phyloP scores from a whole-genome alignment of 2,329 filamentous ascomycete genomes.

The Verruconis gallopava region DNA sequence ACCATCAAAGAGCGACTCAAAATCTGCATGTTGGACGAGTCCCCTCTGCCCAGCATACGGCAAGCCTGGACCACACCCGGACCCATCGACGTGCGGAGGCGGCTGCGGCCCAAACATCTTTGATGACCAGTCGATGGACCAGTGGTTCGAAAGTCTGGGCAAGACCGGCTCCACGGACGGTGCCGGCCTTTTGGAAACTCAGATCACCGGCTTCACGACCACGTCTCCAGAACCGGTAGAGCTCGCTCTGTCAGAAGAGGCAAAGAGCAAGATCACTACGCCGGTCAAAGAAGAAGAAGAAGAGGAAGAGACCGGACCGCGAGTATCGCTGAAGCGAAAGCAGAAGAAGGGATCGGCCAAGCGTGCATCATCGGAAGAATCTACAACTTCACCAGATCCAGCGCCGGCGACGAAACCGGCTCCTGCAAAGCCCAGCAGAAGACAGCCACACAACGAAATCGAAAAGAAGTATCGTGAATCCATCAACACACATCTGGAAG shows the following conservation, averaged over 20 bases:
- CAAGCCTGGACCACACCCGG: conserved; percentile 22
- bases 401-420: conserved; percentile 10
- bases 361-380: background rate
- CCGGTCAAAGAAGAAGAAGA: background rate
- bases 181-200: background rate
- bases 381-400: conserved; percentile 12
- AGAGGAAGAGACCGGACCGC: conserved; percentile 1
- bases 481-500: conserved; percentile 33
- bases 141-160: background rate
- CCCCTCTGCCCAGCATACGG: conserved; percentile 28
- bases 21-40: conserved; percentile 30
- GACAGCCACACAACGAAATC: conserved; percentile 32
- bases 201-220: conserved; percentile 1
- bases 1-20: conserved; percentile 22
- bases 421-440: conserved; percentile 23
- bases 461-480: conserved; percentile 35
- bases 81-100: conserved; percentile 27
- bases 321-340: background rate
- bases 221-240: background rate
- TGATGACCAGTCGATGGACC: conserved; percentile 11
- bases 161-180: background rate
- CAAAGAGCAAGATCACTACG: background rate
- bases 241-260: background rate
- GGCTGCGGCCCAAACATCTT: conserved; percentile 29
- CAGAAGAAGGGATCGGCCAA: conserved; percentile 21